These are phyloP conservation scores for Komagataella kurtzmanii DNA, from an alignment of 805 yeast species.

Conservation along the genomic window DNA sequence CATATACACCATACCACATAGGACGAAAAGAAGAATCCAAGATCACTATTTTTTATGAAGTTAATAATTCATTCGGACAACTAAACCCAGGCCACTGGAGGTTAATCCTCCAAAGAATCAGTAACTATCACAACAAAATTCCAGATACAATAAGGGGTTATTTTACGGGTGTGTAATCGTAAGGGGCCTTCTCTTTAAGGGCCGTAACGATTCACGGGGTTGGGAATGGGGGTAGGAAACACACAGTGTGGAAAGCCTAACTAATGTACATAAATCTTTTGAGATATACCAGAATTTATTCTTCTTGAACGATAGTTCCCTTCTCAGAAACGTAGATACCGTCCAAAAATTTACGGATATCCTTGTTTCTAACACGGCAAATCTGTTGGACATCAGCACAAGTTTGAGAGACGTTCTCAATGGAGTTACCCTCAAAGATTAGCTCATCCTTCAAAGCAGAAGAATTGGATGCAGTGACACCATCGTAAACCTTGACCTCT, in stretches of 20 bases:
- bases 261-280: not conserved
- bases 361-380: constrained; percentile 99
- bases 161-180: constrained; percentile 6
- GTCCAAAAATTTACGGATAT: constrained; percentile 99
- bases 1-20: not conserved
- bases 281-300: not conserved
- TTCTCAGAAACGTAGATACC: constrained; percentile 98
- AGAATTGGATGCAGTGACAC: constrained; percentile 78
- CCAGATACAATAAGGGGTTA: not conserved
- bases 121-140: not conserved
- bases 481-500: constrained; percentile 73
- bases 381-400: constrained; percentile 97
- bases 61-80: not conserved
- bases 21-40: not conserved
- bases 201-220: constrained; percentile 8
- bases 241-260: not conserved
- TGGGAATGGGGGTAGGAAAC: not conserved
- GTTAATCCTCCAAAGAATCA: not conserved
- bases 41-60: not conserved
- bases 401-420: constrained; percentile 94
- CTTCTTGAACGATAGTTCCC: constrained; percentile 48
- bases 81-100: not conserved
- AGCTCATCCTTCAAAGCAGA: constrained; percentile 89
- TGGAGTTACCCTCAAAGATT: constrained; percentile 85
- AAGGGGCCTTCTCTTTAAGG: constrained; percentile 6